Evolutionary conservation across 1,284 basidiomycete genomes (phyloP), one percentile per base, ranked within the genome.

Genomic region (Malassezia japonica): DNA sequence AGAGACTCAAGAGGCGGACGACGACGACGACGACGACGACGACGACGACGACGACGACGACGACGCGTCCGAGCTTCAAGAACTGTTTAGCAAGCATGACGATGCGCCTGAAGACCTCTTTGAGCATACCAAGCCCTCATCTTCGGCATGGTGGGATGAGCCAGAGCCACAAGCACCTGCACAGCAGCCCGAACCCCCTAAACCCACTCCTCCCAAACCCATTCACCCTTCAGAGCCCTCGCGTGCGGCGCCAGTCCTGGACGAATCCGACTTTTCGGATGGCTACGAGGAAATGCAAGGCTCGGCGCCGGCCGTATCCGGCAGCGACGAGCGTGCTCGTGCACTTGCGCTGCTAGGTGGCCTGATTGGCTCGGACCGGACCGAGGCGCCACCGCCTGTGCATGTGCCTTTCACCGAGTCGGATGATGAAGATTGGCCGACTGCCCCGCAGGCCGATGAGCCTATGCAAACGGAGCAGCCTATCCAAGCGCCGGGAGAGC

Each of bases 1-100:
- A n/a, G n/a, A n/a, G n/a, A n/a, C n/a, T n/a, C n/a, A n/a, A n/a
- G n/a, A n/a, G n/a, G n/a, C n/a, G n/a, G n/a, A n/a, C n/a, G n/a
- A n/a, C 10, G 83, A 81, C 29, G 85, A 79, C 4, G 85, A 87
- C 58, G 82, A 85, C 33, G 66, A 69, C 39, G 67, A 71, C 6
- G 58, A 49, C 7, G 60, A 55, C 21, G 69, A 62, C 12, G 44
- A 50, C 10, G 54, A 51, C 15, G 55, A 62, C 18, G 57, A 56
- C 5, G 57, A 61, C 12, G 56, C 56, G 25, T 56, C 53, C 6
- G 57, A 54, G 18, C 35, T 12, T 7, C 28, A 29, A 29, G n/a
- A n/a, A 24, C 44, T 46, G 34, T 37, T 36, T 29, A 24, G 7
- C 57, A 52, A 28, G 57, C 47, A 13, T 3, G 16, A 23, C 15